A percentile compares a stretch with the other conserved stretches of the same genome.
These are phyloP conservation scores for Geotrichum klebahnii DNA, from an alignment of 1,139 yeast genomes.

Conservation along the genomic window DNA sequence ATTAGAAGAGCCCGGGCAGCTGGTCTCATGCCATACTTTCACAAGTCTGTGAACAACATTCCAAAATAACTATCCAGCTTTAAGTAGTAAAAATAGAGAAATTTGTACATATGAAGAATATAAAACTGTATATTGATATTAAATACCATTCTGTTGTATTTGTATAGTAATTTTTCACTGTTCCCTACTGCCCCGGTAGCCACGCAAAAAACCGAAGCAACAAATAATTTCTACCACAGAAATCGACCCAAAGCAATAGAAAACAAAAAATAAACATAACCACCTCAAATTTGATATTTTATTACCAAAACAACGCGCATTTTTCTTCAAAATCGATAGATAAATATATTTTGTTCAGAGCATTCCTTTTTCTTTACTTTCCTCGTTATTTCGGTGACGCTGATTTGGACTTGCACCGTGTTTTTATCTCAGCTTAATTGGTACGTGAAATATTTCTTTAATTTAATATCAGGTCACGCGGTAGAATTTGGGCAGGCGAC, in stretches of 20 bases:
- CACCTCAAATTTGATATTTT: not conserved
- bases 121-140: not conserved
- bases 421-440: too few relatives aligned
- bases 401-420: too few relatives aligned
- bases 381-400: too few relatives aligned
- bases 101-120: conserved; percentile 3
- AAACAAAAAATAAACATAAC: not conserved
- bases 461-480: too few relatives aligned
- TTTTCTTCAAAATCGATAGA: too few relatives aligned
- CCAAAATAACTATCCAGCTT: not conserved
- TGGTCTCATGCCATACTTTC: conserved; percentile 62
- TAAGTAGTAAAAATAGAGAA: conserved; percentile 1
- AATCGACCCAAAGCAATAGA: not conserved
- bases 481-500: too few relatives aligned
- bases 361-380: too few relatives aligned
- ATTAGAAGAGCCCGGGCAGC: conserved; percentile 64
- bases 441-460: too few relatives aligned
- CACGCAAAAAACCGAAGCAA: not conserved
- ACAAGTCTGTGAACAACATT: conserved; percentile 43
- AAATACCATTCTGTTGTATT: not conserved
- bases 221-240: conserved; percentile 1
- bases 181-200: not conserved
- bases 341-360: too few relatives aligned
- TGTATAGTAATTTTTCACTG: not conserved
- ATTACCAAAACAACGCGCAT: too few relatives aligned